Evolutionary conservation across 805 yeast genomes (phyloP), one percentile per base, ranked within the genome.

Genomic region (Candida koratica): DNA sequence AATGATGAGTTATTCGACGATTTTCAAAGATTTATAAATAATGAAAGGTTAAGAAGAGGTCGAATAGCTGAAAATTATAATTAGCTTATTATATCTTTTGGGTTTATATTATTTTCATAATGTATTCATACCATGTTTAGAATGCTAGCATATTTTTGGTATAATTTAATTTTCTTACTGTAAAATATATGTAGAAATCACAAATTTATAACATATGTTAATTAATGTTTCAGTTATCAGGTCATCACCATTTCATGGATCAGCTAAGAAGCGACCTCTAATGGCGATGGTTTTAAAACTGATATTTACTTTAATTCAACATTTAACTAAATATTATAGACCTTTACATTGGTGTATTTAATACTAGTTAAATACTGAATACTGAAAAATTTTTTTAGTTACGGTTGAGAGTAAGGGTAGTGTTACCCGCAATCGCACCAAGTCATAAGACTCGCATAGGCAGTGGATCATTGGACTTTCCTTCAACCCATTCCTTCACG

Each of bases 231-330:
- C 90, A 84, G 71, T 61, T 81, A 66, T 69, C 79, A 85, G 95
- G 95, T 85, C 95, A 85, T 85, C 95, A 82, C 89, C 84, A 72
- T 79, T 81, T 85, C 95, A 85, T 85, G 94, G 88, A 77, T 81
- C 83, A 49, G 74, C 81, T 42, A 22, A 35, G 41, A 31, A 81
- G 86, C 87, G 81, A 82, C 95, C 95, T 86, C 88, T 61, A 81
- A 81, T 85, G 77, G 89, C 95, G 87, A 87, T 87, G 96, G 96
- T 87, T 87, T 87, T 87, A 85, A 83, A 81, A 86, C 77, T 80
- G 93, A 32, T 25, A 25, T 32, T 23, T 24, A 25, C 10, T 32
- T 17, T 25, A 17, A 34, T 26, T 19, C 20, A 26, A 25, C 19
- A 31, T 22, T 31, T 11, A 31, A n/a, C 23, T 31, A 7, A 30